phyloP scores from a whole-genome alignment of 352 stramenopile genomes.

The Globisporangium perplexum region DNA sequence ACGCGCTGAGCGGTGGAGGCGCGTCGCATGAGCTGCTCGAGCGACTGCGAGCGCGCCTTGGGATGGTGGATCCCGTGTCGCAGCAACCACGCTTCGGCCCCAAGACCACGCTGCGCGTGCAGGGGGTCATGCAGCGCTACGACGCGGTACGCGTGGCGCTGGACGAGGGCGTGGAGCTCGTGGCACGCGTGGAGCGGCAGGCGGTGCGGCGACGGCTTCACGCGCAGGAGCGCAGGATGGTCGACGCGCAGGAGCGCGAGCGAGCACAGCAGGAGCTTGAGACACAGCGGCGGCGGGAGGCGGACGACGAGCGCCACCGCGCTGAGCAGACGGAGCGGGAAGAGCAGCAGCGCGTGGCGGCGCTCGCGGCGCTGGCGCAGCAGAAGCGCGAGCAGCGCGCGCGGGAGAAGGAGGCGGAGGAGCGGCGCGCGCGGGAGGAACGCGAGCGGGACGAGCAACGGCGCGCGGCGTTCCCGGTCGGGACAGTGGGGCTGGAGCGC shows the following conservation, averaged over 20 bases:
- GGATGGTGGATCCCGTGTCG: conserved; percentile 66
- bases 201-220: conserved; percentile 13
- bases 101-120: conserved; percentile 67
- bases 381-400: conserved; percentile 45
- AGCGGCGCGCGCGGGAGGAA: conserved; percentile 21
- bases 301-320: conserved; percentile 13
- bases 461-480: conserved; percentile 29
- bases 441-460: conserved; percentile 21
- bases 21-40: conserved; percentile 33
- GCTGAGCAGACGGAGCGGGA: conserved; percentile 13
- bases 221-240: conserved; percentile 17
- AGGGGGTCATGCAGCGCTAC: conserved; percentile 44
- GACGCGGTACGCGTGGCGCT: conserved; percentile 33
- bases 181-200: conserved; percentile 10
- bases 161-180: conserved; percentile 19
- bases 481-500: conserved; percentile 32
- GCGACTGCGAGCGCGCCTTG: conserved; percentile 43
- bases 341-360: conserved; percentile 26
- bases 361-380: conserved; percentile 47
- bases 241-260: conserved; percentile 12
- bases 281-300: conserved; percentile 2
- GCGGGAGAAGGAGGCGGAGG: conserved; percentile 27
- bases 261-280: conserved; percentile 6
- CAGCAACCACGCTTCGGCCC: conserved; percentile 66
- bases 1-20: conserved; percentile 24